Evolutionary conservation across 2,329 filamentous ascomycete species (phyloP), one percentile per base, ranked within the genome.

Genomic region (Thyridium curvatum): DNA sequence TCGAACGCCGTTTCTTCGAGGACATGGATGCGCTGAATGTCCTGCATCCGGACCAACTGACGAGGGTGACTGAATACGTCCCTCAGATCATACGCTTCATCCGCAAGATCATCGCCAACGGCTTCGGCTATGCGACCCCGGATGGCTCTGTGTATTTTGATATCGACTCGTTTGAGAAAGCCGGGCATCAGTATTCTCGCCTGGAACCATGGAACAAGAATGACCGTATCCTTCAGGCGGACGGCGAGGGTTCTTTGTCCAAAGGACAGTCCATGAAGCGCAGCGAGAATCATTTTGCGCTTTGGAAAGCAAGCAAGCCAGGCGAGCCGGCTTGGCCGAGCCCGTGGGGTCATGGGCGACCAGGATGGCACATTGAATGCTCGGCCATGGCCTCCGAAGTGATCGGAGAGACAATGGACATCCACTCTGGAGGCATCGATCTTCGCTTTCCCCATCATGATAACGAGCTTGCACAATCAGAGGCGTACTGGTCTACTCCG

Each of bases 331-430:
- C 41, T 35, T 86, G 82, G 82, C 61, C 71, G 13, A 82, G 76
- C 41, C 72, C 77, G 0, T 86, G 82, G 82, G 82, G 82, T 8
- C 66, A 67, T 39, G 82, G 82, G 4, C 66, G 82, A 14, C 82
- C 82, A 2, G 82, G 82, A 6, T 86, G 82, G 82, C 82, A 86
- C 54, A 85, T 86, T 49, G 82, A 86, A 60, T 86, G 82, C 69
- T 82, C 76, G 12, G 81, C 79, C 3, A 86, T 86, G 82, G 81
- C 81, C 4, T 81, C 77, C 7, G 77, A 79, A 36, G 71, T 78
- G 13, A 63, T 86, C 5, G 82, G 82, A 9, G 66, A 73, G 45
- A 69, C 76, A 43, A 78, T 86, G 54, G 82, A 86, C 56, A 82
- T 86, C 26, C 82, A 86, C 55, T 84, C 79, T 21, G 82, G 82